These are phyloP conservation scores for Venustampulla echinocandica DNA, from an alignment of 495 filamentous ascomycete species.

Conservation along the genomic window DNA sequence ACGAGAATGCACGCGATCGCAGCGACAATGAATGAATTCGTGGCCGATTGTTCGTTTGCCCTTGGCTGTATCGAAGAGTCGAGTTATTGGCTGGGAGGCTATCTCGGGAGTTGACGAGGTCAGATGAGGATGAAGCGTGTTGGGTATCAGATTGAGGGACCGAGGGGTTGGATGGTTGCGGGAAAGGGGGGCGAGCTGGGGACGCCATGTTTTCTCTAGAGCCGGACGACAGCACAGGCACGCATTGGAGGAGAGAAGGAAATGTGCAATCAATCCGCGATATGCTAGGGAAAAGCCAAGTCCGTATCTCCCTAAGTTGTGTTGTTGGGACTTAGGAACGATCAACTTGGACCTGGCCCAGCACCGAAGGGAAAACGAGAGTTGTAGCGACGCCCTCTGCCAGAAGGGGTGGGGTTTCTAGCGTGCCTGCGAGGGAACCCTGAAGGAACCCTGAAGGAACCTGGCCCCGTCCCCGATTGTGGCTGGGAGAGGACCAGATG, in stretches of 20 bases:
- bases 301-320: too few species aligned
- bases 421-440: too few species aligned
- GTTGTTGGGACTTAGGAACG: too few species aligned
- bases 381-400: too few species aligned
- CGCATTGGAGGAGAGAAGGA: slow-evolving; percentile 18
- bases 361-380: too few species aligned
- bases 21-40: slow-evolving; percentile 9
- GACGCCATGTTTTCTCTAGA: slow-evolving; percentile 17
- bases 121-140: slow-evolving; percentile 19
- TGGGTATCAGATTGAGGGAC: slow-evolving; percentile 15
- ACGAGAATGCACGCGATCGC: slow-evolving; percentile 14
- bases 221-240: slow-evolving; percentile 1
- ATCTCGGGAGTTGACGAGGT: slow-evolving; percentile 4
- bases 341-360: too few species aligned
- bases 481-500: too few species aligned
- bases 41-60: not conserved
- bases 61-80: not conserved
- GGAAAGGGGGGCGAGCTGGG: not conserved
- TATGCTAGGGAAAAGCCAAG: slow-evolving; percentile 14
- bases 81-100: slow-evolving; percentile 5
- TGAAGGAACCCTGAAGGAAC: too few species aligned
- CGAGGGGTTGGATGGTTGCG: slow-evolving; percentile 11
- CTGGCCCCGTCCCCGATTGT: too few species aligned
- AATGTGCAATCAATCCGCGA: slow-evolving; percentile 20
- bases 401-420: too few species aligned